Conservation (phyloP, 345 rosid species). For the Melaleuca alternifolia region DNA sequence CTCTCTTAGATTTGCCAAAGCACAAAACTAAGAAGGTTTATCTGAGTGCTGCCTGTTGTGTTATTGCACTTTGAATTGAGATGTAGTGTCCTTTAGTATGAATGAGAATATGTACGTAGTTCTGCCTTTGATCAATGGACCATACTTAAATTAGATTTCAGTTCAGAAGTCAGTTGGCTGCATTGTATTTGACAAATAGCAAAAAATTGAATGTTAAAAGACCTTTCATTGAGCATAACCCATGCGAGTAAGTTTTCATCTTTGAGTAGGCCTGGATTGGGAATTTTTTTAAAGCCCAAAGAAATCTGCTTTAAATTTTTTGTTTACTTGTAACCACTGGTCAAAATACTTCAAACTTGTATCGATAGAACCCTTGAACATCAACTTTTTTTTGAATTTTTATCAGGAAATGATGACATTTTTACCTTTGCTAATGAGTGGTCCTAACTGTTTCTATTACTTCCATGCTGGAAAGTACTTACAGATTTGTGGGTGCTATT, state of each 20-base stretch:
- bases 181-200: neutral
- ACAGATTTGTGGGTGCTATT: neutral
- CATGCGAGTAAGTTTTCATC: neutral
- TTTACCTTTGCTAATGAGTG: neutral
- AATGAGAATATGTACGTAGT: neutral
- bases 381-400: neutral
- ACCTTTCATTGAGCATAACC: neutral
- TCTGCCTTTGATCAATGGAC: neutral
- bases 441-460: neutral
- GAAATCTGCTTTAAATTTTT: neutral
- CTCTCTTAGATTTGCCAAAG: neutral
- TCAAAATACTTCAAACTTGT: neutral
- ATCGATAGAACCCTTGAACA: neutral
- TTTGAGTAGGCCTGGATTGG: neutral
- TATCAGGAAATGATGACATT: neutral
- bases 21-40: neutral
- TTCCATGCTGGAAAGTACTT: neutral
- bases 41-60: neutral
- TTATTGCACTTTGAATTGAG: neutral
- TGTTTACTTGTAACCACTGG: neutral
- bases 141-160: neutral
- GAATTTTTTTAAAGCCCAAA: neutral
- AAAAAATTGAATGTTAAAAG: neutral
- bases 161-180: neutral
- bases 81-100: neutral